Evolutionary conservation across 2,329 filamentous ascomycete species (phyloP), one percentile per base, ranked within the genome.

Genomic region (Blastomyces parvus): DNA sequence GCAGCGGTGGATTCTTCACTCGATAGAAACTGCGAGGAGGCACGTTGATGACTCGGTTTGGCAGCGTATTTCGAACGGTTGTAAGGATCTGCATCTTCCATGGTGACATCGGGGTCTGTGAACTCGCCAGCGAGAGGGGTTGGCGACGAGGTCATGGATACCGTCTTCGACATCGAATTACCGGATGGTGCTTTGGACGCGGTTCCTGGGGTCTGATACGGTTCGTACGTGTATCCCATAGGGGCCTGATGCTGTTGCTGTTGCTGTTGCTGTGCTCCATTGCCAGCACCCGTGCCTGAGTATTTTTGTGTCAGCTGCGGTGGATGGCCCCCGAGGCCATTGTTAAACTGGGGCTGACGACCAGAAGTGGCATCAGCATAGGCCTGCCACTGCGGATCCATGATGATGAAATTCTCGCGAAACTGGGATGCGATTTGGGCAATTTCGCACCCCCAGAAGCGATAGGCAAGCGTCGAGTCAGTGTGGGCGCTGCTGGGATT

Each of bases 1-100:
- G 91, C 90, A 63, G 91, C 90, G 60, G 90, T 83, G 53, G 91
- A 94, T 64, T 89, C 86, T 72, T 93, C 87, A 68, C 87, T 86
- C 60, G 87, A 80, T 57, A 86, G 77, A 68, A 88, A 89, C 74
- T 93, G 88, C 69, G 91, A 85, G 66, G 84, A 90, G 65, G 86
- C 81, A 69, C 93, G 86, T 68, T 66, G 73, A 71, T 91, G 88
- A 75, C 86, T 86, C 53, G 90, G 86, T 69, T 90, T 86, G 78
- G 91, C 86, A 65, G 89, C 85, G 76, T 96, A 96, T 77, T 96
- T 96, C 72, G 90, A 86, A 76, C 87, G 86, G 71, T 88, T 87
- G 78, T 95, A 95, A 58, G 89, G 86, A 76, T 96, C 92, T 65
- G 85, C 85, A 76, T 96, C 92, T 77, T 94, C 90, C 92, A 97